These are phyloP conservation scores for Penicillium sumatraense DNA, from an alignment of 2,329 filamentous ascomycete species.

Conservation along the genomic window DNA sequence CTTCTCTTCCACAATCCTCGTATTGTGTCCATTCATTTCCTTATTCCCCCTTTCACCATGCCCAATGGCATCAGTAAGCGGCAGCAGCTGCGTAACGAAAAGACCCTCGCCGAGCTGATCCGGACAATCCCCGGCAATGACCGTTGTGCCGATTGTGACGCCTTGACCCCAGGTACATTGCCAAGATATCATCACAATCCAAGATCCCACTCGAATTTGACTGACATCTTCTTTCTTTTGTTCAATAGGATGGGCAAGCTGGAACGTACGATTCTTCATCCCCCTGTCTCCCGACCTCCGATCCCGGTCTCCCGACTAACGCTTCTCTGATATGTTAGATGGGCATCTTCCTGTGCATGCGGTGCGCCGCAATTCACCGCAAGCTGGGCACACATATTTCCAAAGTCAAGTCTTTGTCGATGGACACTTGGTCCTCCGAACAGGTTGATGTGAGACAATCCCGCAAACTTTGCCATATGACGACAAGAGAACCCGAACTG, in stretches of 20 bases:
- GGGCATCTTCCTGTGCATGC: slow-evolving; percentile 96
- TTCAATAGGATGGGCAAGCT: slow-evolving; percentile 83
- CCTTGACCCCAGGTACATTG: slow-evolving; percentile 82
- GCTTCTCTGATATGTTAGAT: slow-evolving; percentile 59
- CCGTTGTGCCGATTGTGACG: slow-evolving; percentile 88
- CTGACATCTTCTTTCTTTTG: slow-evolving; percentile 7
- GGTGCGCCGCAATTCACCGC: slow-evolving; percentile 91
- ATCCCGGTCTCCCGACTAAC: slow-evolving; percentile 18
- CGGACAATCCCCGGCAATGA: slow-evolving; percentile 86
- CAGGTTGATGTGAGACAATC: slow-evolving; percentile 83
- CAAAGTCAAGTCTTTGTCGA: slow-evolving; percentile 97
- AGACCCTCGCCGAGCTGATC: slow-evolving; percentile 85
- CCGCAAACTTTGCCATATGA: background rate
- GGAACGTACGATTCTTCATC: slow-evolving; percentile 71
- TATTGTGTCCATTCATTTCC: slow-evolving; percentile 25
- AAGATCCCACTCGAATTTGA: slow-evolving; percentile 3
- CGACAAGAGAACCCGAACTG: slow-evolving; percentile 65
- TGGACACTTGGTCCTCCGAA: slow-evolving; percentile 96
- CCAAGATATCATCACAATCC: background rate
- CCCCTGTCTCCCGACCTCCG: slow-evolving; percentile 1
- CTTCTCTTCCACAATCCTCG: slow-evolving; percentile 17
- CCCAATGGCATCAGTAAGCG: slow-evolving; percentile 83
- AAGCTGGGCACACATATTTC: slow-evolving; percentile 97
- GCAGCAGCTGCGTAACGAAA: slow-evolving; percentile 97
- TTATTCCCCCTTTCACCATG: slow-evolving; percentile 54